Conservation (phyloP, 2,329 filamentous ascomycete species). For the Pseudocercospora cruenta region DNA sequence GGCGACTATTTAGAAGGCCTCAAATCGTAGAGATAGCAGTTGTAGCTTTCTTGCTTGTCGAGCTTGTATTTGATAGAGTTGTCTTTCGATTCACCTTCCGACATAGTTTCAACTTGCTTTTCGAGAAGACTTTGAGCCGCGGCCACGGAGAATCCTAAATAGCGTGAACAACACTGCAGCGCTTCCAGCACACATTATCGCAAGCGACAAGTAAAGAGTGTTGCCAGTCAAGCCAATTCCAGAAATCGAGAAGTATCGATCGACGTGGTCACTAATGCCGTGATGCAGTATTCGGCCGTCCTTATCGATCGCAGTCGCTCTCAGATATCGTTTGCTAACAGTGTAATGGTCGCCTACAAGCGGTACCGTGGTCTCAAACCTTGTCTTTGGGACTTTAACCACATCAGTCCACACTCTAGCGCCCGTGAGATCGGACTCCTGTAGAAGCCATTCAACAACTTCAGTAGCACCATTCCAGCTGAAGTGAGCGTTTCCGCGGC, state of each 20-base stretch:
- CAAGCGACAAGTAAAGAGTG: neutral
- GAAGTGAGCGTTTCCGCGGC: conserved; percentile 19
- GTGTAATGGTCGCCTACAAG: conserved; percentile 37
- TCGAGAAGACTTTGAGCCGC: neutral
- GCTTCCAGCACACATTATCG: neutral
- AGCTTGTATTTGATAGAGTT: too few relatives aligned
- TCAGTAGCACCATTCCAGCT: conserved; percentile 38
- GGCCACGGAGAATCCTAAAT: neutral
- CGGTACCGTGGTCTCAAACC: conserved; percentile 29
- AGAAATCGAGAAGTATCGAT: neutral
- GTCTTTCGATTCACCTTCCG: neutral
- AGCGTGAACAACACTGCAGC: neutral
- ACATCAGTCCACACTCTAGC: conserved; percentile 28
- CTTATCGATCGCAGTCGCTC: conserved; percentile 32
- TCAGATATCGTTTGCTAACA: conserved; percentile 29
- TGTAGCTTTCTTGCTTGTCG: too few relatives aligned
- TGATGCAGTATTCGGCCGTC: conserved; percentile 27
- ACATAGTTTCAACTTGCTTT: neutral
- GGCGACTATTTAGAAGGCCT: too few relatives aligned
- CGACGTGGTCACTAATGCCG: conserved; percentile 26
- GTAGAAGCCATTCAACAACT: conserved; percentile 28
- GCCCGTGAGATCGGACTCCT: conserved; percentile 17
- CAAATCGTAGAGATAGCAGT: too few relatives aligned
- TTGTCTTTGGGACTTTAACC: conserved; percentile 15
- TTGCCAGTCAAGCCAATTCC: neutral